Evolutionary conservation across 2,329 filamentous ascomycete genomes (phyloP).

Genomic region (Didymella arachidicola): DNA sequence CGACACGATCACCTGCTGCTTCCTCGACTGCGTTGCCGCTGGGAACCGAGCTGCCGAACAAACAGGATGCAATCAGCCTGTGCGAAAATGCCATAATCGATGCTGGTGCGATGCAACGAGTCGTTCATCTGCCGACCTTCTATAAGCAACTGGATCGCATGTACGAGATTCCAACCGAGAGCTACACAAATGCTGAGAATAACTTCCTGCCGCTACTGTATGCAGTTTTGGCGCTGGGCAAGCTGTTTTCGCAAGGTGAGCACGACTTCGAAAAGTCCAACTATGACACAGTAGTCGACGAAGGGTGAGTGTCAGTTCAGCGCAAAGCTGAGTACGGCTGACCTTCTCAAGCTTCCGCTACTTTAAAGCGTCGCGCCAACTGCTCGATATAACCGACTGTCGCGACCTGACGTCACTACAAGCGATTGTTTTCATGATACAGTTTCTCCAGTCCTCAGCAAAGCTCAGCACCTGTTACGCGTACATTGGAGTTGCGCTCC

Average conservation of each 20-base stretch:
- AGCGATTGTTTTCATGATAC: slow-evolving; percentile 62
- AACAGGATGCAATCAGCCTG: slow-evolving; percentile 63
- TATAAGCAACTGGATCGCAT: slow-evolving; percentile 78
- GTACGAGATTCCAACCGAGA: slow-evolving; percentile 69
- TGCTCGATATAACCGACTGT: slow-evolving; percentile 62
- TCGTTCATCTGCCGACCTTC: slow-evolving; percentile 84
- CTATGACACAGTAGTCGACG: slow-evolving; percentile 57
- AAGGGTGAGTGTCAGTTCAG: slow-evolving; percentile 48
- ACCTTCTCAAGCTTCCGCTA: slow-evolving; percentile 55
- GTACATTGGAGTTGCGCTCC: slow-evolving; percentile 60
- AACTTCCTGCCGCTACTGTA: slow-evolving; percentile 59
- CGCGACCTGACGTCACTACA: slow-evolving; percentile 60
- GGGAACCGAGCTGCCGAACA: slow-evolving; percentile 71
- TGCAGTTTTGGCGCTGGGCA: slow-evolving; percentile 57
- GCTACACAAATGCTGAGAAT: slow-evolving; percentile 56
- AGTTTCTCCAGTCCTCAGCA: slow-evolving; percentile 61
- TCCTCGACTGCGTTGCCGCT: slow-evolving; percentile 44
- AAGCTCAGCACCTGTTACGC: slow-evolving; percentile 62
- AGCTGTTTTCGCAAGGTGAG: slow-evolving; percentile 55
- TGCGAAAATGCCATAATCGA: slow-evolving; percentile 69
- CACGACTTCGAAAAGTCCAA: slow-evolving; percentile 48
- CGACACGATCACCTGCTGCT: slow-evolving; percentile 68
- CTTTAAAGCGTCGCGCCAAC: slow-evolving; percentile 57
- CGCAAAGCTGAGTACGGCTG: slow-evolving; percentile 13
- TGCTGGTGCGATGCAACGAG: slow-evolving; percentile 69